Evolutionary conservation across 73 alveolate species (phyloP).

Genomic region (Urostyla sp.): DNA sequence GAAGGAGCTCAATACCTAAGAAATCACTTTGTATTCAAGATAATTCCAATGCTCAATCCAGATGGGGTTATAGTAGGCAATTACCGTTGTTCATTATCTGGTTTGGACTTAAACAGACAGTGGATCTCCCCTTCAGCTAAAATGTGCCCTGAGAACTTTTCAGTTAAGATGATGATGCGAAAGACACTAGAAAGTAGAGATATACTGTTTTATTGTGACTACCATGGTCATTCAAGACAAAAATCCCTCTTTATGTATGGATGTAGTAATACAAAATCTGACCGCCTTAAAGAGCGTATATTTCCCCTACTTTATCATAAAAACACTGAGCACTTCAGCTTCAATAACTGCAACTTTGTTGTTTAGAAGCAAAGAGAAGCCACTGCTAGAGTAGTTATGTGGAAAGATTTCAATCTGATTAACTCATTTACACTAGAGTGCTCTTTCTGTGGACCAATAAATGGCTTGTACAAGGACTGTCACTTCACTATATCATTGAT

Average conservation of each 20-base stretch:
- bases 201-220: conserved; percentile 80
- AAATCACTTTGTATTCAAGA: conserved; percentile 83
- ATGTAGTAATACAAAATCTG: conserved; percentile 51
- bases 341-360: conserved; percentile 32
- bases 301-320: conserved; percentile 54
- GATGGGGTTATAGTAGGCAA: conserved; percentile 98
- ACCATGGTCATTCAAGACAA: conserved; percentile 83
- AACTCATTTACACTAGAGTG: conserved; percentile 54
- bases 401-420: conserved; percentile 50
- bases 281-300: conserved; percentile 55
- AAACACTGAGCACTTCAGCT: conserved; percentile 48
- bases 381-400: conserved; percentile 61
- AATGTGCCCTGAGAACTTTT: conserved; percentile 88
- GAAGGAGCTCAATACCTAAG: conserved; percentile 79
- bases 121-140: conserved; percentile 91
- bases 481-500: conserved; percentile 60
- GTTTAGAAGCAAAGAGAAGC: conserved; percentile 44
- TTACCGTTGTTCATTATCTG: conserved; percentile 93
- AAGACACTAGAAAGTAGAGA: conserved; percentile 78
- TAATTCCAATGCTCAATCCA: conserved; percentile 96
- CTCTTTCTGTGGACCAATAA: conserved; percentile 69
- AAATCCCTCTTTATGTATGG: conserved; percentile 78
- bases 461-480: conserved; percentile 62
- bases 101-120: conserved; percentile 93
- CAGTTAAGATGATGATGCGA: conserved; percentile 70